Evolutionary conservation across 345 rosid genomes (phyloP), one percentile per base, ranked within the genome.

Genomic region (Passiflora organensis): DNA sequence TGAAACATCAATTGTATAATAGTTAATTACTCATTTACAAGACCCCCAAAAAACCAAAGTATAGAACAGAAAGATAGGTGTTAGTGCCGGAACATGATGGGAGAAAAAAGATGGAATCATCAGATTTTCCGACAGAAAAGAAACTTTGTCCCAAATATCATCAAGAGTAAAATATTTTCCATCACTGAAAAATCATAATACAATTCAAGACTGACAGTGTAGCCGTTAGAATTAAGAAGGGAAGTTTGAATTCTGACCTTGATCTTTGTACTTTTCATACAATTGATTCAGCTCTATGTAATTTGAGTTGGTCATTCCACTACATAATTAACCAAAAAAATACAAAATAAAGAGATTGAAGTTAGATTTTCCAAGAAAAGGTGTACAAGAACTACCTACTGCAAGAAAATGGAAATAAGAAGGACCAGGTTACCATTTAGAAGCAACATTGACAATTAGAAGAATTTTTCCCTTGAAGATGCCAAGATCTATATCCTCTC

Each of bases 231-330:
- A 2, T 23, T 19, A 37, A 43, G 43, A 15, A 16, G 21, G 42
- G 17, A 54, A n/a, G 24, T 36, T 13, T 25, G 53, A 42, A 55
- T 55, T 24, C 56, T 44, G n/a, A 68, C 73, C 73, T 62, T 56
- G 51, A 46, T 57, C 64, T 56, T 68, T 68, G 39, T 68, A 68
- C 48, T 57, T 62, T 18, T 46, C 55, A 39, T 68, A 62, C 37
- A 68, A 32, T 14, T 62, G 67, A 62, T 62, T 68, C 59, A 68
- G 38, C 54, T 68, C 73, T 1, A 63, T 46, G 60, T 68, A 68
- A 51, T 68, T 68, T n/a, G 73, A 68, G 51, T 68, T 62, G 50
- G 73, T 68, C 67, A 68, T 56, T 25, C 73, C 73, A 52, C 73
- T 68, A 55, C 21, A 38, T 1, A 48, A 47, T 36, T 41, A 48